Evolutionary conservation across 2,329 filamentous ascomycete genomes (phyloP), one percentile per base, ranked within the genome.

Genomic region (Pseudopithomyces chartarum): DNA sequence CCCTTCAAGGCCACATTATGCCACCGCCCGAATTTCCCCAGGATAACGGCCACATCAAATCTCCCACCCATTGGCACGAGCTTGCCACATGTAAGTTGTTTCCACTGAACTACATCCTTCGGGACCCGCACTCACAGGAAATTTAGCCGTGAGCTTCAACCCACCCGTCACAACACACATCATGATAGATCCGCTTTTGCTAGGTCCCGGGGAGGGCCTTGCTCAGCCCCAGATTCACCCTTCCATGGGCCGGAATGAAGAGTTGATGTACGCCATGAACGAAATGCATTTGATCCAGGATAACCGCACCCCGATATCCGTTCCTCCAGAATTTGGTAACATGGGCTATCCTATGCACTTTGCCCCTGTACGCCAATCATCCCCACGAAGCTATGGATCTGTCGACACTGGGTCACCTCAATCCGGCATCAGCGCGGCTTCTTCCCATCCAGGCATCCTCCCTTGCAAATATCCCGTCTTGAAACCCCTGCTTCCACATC

Each of bases 401-500:
- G 69, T 64, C 29, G 73, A 75, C 34, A 74, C 71, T 13, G 71
- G 70, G 39, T 74, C 73, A 15, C 73, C 73, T 13, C 69, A 73
- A 48, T 75, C 73, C 38, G 71, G 67, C 33, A 65, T 68, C 15
- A 75, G 71, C 56, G 65, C 65, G 11, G 67, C 64, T 26, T 75
- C 73, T 7, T 74, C 71, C 26, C 70, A 73, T 40, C 65, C 66
- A 34, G 72, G 67, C n/a, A 59, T 58, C 6, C 54, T 63, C 10
- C 52, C 65, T 11, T 80, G 51, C 68, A 86, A 90, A 71, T 96
- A 96, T 71, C 92, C 92, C 5, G 92, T 96, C 15, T 79, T 97
- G 55, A 88, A 91, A 67, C 92, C 92, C 33, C 81, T 97, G 2
- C 76, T 96, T 32, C 91, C 92, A 17, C 90, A 96, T 70, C 85